Conservation (phyloP, 352 stramenopile genomes). For the Halophytophthora batemanensis region DNA sequence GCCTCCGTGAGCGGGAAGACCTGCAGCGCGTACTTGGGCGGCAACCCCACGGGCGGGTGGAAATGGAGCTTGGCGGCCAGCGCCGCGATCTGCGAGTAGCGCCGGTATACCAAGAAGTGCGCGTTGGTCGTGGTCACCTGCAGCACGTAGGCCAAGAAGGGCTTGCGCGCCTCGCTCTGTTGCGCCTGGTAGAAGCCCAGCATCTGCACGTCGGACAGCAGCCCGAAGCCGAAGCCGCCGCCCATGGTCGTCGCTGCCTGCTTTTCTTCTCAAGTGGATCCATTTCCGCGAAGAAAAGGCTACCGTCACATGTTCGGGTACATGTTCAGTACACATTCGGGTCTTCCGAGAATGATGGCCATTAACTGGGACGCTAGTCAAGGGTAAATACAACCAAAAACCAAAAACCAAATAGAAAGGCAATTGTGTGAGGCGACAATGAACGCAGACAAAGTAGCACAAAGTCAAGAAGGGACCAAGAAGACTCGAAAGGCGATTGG, state of each 20-base stretch:
- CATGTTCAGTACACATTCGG: too few species aligned
- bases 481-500: too few species aligned
- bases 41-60: constrained; percentile 61
- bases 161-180: constrained; percentile 37
- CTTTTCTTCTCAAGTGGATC: neutral
- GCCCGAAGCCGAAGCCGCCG: constrained; percentile 58
- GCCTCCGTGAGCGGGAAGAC: constrained; percentile 64
- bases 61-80: constrained; percentile 65
- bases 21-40: constrained; percentile 79
- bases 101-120: constrained; percentile 73
- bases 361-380: too few species aligned
- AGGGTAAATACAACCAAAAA: too few species aligned
- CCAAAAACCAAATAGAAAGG: too few species aligned
- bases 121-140: constrained; percentile 45
- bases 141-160: constrained; percentile 75
- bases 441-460: too few species aligned
- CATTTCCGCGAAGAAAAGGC: too few species aligned
- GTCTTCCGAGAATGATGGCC: too few species aligned
- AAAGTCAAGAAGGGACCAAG: too few species aligned
- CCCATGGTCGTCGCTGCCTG: constrained; percentile 14
- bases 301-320: too few species aligned
- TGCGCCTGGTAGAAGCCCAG: constrained; percentile 79
- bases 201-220: constrained; percentile 70
- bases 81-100: constrained; percentile 72
- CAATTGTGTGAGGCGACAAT: too few species aligned